Conservation (phyloP, 805 yeast species). For the Torulaspora maleeae region DNA sequence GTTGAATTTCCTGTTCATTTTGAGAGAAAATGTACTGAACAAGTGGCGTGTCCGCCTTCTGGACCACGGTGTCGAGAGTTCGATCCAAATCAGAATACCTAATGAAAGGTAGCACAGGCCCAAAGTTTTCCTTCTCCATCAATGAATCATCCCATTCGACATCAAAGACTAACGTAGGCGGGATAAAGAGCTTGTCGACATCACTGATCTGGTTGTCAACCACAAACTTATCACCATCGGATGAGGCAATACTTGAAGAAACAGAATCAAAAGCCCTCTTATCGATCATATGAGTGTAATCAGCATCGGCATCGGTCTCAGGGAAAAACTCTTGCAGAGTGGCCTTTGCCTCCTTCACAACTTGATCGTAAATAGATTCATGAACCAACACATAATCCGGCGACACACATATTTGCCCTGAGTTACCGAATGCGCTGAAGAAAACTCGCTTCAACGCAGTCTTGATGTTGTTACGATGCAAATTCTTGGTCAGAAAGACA, state of each 20-base stretch:
- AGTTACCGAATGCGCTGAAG: conserved; percentile 75
- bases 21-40: conserved; percentile 68
- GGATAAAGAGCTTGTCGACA: conserved; percentile 44
- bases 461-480: conserved; percentile 41
- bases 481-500: conserved; percentile 55
- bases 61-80: conserved; percentile 42
- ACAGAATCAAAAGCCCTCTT: conserved; percentile 49
- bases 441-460: conserved; percentile 56
- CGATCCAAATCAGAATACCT: conserved; percentile 44
- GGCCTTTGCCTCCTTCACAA: conserved; percentile 41
- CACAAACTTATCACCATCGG: conserved; percentile 44
- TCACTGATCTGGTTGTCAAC: conserved; percentile 46
- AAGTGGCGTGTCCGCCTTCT: conserved; percentile 67
- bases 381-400: conserved; percentile 80
- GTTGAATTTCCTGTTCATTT: conserved; percentile 43
- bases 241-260: conserved; percentile 38
- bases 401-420: conserved; percentile 90
- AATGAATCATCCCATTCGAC: conserved; percentile 62
- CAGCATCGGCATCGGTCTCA: conserved; percentile 33
- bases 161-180: conserved; percentile 69
- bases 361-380: conserved; percentile 48
- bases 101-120: conserved; percentile 77
- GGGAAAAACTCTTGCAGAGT: conserved; percentile 45
- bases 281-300: conserved; percentile 62
- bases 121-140: conserved; percentile 77